These are phyloP conservation scores for Epipyxis sp. DNA, from an alignment of 108 stramenopile genomes.

Conservation along the genomic window DNA sequence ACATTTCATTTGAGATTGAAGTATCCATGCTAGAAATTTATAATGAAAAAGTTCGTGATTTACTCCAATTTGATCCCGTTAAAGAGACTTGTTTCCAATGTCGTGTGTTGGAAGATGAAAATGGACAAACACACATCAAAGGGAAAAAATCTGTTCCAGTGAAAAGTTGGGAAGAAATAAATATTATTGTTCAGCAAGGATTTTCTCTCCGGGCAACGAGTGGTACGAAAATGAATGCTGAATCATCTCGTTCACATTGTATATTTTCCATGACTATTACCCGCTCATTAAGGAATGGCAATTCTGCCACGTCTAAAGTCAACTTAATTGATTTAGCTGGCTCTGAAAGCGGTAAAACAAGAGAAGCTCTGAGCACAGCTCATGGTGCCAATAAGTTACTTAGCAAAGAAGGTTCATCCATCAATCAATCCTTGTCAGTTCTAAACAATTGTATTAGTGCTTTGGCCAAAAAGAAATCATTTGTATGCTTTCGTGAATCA, in stretches of 20 bases:
- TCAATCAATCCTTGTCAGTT: constrained; percentile 70
- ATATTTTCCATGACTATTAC: no score
- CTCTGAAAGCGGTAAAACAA: constrained; percentile 18
- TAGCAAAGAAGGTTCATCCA: constrained; percentile 67
- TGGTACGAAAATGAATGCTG: no score
- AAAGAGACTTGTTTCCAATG: constrained; percentile 11
- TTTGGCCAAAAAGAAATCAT: constrained; percentile 42
- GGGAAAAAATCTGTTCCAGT: no score
- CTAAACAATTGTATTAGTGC: constrained; percentile 65
- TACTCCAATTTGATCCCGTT: constrained; percentile 38
- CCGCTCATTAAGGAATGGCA: no score
- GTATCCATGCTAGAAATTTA: constrained; percentile 65
- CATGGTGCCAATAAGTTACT: constrained; percentile 38
- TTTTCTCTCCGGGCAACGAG: no score
- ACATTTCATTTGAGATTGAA: background rate
- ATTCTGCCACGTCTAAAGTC: constrained; percentile 28
- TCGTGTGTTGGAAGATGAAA: constrained; percentile 22
- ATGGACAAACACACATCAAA: constrained; percentile 19
- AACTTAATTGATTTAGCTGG: constrained; percentile 56
- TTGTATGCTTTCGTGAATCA: constrained; percentile 89
- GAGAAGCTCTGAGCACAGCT: constrained; percentile 29
- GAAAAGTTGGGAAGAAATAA: no score
- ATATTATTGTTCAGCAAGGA: no score
- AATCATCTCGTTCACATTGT: no score
- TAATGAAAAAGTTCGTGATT: constrained; percentile 63